Percentiles rank a stretch among this genome's conserved stretches.
phyloP scores from a whole-genome alignment of 441 rosid species.

The California macrophylla region DNA sequence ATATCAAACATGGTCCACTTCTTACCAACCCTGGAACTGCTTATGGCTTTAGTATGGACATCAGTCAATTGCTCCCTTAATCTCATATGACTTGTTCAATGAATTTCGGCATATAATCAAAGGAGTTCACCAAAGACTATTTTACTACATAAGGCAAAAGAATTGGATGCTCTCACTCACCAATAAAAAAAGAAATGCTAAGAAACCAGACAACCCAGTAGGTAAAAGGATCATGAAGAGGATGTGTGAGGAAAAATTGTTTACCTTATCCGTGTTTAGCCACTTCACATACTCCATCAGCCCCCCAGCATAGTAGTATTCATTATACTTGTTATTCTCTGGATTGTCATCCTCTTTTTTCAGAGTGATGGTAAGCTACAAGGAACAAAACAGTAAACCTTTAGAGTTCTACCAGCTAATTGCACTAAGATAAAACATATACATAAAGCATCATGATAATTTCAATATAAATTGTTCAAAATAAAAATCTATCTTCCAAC shows the following conservation, averaged over 20 bases:
- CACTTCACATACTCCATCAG: constrained; percentile 80
- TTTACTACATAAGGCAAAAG: neutral
- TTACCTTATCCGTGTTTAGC: constrained; percentile 83
- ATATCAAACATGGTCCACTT: neutral
- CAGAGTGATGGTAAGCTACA: constrained; percentile 63
- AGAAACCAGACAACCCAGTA: neutral
- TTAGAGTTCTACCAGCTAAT: neutral
- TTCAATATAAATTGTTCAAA: neutral
- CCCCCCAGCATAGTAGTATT: constrained; percentile 83
- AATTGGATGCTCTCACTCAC: neutral
- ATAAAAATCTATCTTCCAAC: neutral
- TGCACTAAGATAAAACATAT: neutral
- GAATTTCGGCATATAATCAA: neutral
- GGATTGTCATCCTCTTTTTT: constrained; percentile 52
- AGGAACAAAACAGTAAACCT: constrained; percentile 13
- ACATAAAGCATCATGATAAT: neutral
- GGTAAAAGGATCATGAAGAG: neutral
- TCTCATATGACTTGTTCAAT: neutral
- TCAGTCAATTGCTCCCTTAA: neutral
- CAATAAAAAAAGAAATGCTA: neutral
- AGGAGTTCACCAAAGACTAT: neutral
- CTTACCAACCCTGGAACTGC: neutral
- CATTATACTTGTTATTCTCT: constrained; percentile 47
- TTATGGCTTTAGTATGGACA: neutral
- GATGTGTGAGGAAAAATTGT: constrained; percentile 2